phyloP scores from a whole-genome alignment of 2,329 filamentous ascomycete genomes.

The Bipolaris zeicola region DNA sequence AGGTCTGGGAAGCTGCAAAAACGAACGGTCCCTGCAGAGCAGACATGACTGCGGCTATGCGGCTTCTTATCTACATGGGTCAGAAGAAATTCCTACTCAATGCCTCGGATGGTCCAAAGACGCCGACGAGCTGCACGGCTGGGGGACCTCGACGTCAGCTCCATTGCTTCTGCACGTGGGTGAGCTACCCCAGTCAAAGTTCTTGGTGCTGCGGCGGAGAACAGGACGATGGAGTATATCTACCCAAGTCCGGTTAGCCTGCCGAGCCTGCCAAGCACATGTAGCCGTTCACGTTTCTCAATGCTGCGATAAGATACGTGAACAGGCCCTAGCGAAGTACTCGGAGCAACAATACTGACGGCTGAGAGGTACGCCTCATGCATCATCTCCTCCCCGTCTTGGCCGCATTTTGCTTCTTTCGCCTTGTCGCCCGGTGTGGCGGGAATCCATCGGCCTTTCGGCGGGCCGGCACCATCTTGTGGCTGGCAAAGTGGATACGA shows the following conservation, averaged over 20 bases:
- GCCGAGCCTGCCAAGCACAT: constrained; percentile 27
- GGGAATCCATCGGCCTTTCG: constrained; percentile 1
- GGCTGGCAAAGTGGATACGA: background rate
- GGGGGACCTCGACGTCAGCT: constrained; percentile 18
- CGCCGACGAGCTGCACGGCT: constrained; percentile 17
- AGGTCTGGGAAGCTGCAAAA: constrained; percentile 16
- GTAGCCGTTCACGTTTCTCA: constrained; percentile 24
- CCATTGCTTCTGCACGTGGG: constrained; percentile 36
- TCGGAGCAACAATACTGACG: constrained; percentile 8
- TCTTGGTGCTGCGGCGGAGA: constrained; percentile 16
- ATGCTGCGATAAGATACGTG: constrained; percentile 20
- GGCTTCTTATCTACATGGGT: constrained; percentile 33
- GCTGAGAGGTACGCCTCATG: constrained; percentile 4
- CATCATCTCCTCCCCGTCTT: constrained; percentile 7
- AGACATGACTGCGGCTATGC: constrained; percentile 10
- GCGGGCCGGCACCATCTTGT: background rate
- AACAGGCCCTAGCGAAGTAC: constrained; percentile 4
- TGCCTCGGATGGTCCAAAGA: constrained; percentile 13
- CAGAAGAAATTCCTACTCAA: constrained; percentile 4
- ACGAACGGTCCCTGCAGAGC: constrained; percentile 26
- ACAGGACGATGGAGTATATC: constrained; percentile 12
- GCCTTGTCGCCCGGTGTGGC: background rate
- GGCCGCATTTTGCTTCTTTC: constrained; percentile 11
- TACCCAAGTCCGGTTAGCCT: constrained; percentile 18
- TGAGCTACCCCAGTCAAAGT: constrained; percentile 17